Base-by-base conservation (phyloP, 371 early-diverging fungal genomes). In the Lichtheimia ornata region DNA sequence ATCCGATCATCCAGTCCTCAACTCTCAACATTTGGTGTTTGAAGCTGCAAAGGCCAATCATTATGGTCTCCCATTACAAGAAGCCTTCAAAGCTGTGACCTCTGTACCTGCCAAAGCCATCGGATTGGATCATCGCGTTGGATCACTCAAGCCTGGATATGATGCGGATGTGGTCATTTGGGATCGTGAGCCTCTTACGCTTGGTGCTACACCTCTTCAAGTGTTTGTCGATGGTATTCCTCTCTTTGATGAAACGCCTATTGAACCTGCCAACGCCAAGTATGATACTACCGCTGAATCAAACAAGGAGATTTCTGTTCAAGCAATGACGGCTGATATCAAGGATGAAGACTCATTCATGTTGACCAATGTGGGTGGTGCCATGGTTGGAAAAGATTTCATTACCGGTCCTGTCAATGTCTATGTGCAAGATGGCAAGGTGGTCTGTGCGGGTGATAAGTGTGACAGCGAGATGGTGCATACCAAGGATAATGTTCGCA, bases 141-240 rank as follows among this genome's bases (percentile, higher is more conserved):
- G 93, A 3, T 64, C 72, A 28, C 71, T 92, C 22, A 73, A 74
- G 15, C 67, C 76, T 1, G 90, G 90, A 11, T 87, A 85, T 67
- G 93, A 92, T 76, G 93, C 91, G 7, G 93, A 92, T 72, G 63
- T 91, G 6, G 88, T 91, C 18, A 70, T 88, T 35, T 88, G 86
- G 86, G 77, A 79, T 64, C 73, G 78, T 44, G 66, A 81, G 51
- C 92, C 92, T 0, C 70, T 92, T 18, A 59, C 70, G 3, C 64
- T 92, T 13, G 90, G 91, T 30, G 86, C 92, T 4, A 68, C 81
- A 49, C 92, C 92, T 18, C 64, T 87, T 27, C 77, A 84, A 63
- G 91, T 92, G 11, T 84, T 77, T 65, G 71, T 88, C 56, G 92
- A 92, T 66, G 92, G 92, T 45, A 73, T 79, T 27, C 69, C 82